These are phyloP conservation scores for Metschnikowia similis DNA, from an alignment of 805 yeast species.

Conservation along the genomic window DNA sequence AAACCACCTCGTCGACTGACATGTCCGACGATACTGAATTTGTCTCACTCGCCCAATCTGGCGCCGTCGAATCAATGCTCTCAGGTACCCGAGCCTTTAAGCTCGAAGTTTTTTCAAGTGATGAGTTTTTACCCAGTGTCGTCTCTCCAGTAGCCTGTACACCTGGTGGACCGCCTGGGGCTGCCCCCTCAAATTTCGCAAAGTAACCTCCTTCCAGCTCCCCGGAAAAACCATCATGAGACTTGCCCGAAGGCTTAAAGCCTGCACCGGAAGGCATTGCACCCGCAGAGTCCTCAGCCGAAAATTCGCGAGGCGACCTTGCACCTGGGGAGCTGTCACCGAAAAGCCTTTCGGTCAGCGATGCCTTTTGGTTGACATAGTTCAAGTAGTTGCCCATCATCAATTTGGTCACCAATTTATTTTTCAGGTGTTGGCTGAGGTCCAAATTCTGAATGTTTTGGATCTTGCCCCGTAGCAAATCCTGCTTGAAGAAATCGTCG, in stretches of 20 bases:
- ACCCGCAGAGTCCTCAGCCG: too few relatives aligned
- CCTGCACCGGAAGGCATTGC: too few relatives aligned
- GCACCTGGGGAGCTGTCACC: not conserved
- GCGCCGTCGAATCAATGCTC: not conserved
- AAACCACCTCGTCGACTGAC: slow-evolving; percentile 40
- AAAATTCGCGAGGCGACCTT: too few relatives aligned
- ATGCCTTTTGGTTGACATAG: slow-evolving; percentile 23
- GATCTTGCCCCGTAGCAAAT: slow-evolving; percentile 44
- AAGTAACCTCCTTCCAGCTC: too few relatives aligned
- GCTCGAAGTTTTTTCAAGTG: too few relatives aligned
- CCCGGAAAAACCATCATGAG: too few relatives aligned
- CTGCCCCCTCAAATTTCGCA: too few relatives aligned
- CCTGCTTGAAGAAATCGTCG: slow-evolving; percentile 37
- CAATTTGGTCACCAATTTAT: slow-evolving; percentile 53
- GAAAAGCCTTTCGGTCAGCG: not conserved
- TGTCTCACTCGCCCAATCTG: not conserved
- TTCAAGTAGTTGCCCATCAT: slow-evolving; percentile 68
- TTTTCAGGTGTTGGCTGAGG: slow-evolving; percentile 41
- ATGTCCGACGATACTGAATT: slow-evolving; percentile 3
- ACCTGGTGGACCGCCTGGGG: too few relatives aligned
- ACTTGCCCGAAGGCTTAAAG: too few relatives aligned
- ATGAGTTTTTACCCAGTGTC: too few relatives aligned
- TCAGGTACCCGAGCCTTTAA: not conserved
- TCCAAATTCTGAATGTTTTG: slow-evolving; percentile 41
- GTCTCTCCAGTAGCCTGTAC: too few relatives aligned